Evolutionary conservation across 371 early-diverging fungal species (phyloP).

Genomic region (Actinomucor elegans): DNA sequence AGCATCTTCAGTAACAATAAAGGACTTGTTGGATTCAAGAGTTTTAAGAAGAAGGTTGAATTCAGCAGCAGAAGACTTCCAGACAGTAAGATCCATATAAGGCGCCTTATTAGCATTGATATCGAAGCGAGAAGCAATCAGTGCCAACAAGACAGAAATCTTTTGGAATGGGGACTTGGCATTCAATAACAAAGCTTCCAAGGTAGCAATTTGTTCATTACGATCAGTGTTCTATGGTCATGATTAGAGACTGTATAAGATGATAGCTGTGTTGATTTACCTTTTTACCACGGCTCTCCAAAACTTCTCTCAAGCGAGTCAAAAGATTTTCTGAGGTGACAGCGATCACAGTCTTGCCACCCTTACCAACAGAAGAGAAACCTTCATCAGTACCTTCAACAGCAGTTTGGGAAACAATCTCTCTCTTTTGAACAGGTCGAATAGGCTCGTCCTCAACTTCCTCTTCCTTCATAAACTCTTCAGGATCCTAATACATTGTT

Average conservation of each 20-base stretch:
- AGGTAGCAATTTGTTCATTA: conserved; percentile 66
- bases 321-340: conserved; percentile 75
- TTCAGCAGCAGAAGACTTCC: conserved; percentile 77
- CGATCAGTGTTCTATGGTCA: conserved; percentile 87
- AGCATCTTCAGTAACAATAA: conserved; percentile 63
- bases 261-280: conserved; percentile 37
- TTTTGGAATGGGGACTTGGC: conserved; percentile 80
- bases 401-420: neutral
- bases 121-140: conserved; percentile 94
- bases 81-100: conserved; percentile 74
- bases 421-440: conserved; percentile 8
- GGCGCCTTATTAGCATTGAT: conserved; percentile 62
- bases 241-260: no score
- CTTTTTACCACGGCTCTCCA: conserved; percentile 92
- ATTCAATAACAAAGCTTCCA: conserved; percentile 67
- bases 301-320: conserved; percentile 77
- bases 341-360: conserved; percentile 64
- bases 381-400: conserved; percentile 54
- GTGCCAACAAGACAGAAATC: conserved; percentile 80
- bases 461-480: conserved; percentile 57
- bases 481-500: conserved; percentile 32
- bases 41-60: conserved; percentile 73
- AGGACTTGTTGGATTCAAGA: conserved; percentile 69
- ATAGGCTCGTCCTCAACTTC: conserved; percentile 31
- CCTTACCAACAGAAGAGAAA: conserved; percentile 86